A percentile compares a stretch with the other conserved stretches of the same genome.
phyloP scores from a whole-genome alignment of 805 yeast genomes.

The Ogataea neopini region DNA sequence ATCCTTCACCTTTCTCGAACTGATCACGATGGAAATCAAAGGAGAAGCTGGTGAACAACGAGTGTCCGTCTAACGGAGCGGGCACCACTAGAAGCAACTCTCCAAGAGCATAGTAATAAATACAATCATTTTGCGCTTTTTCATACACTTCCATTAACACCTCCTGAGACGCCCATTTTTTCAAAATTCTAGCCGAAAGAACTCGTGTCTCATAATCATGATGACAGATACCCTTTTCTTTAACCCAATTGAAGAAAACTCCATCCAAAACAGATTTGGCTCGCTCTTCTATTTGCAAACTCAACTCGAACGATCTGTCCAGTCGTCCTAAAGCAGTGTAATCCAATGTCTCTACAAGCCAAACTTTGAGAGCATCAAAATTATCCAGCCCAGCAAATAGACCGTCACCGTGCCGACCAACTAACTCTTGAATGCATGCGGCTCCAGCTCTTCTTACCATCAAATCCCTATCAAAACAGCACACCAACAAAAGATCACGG shows the following conservation, averaged over 20 bases:
- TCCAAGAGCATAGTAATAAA: constrained; percentile 22
- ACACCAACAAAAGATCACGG: constrained; percentile 46
- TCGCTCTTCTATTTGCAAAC: constrained; percentile 15
- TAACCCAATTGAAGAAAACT: constrained; percentile 36
- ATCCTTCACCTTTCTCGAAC: constrained; percentile 41
- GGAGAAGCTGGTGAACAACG: constrained; percentile 9
- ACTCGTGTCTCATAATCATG: constrained; percentile 45
- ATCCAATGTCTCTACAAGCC: constrained; percentile 61
- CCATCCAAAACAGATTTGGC: constrained; percentile 9
- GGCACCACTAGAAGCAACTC: neutral
- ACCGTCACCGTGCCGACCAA: constrained; percentile 68
- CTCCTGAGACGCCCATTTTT: neutral
- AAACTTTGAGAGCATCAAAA: constrained; percentile 42
- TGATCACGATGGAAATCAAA: constrained; percentile 39
- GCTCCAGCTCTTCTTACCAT: constrained; percentile 77
- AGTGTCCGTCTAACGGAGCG: constrained; percentile 9
- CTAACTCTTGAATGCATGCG: constrained; percentile 83
- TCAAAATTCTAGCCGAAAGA: constrained; percentile 43
- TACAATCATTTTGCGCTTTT: neutral
- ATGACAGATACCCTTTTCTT: constrained; percentile 35
- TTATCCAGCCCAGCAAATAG: neutral
- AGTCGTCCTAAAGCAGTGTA: constrained; percentile 48
- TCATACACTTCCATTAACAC: neutral
- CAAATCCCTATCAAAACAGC: constrained; percentile 73
- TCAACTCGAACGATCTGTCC: constrained; percentile 37